Base-by-base conservation (phyloP, 768 basidiomycete species). In the Mycena sanguinolenta region DNA sequence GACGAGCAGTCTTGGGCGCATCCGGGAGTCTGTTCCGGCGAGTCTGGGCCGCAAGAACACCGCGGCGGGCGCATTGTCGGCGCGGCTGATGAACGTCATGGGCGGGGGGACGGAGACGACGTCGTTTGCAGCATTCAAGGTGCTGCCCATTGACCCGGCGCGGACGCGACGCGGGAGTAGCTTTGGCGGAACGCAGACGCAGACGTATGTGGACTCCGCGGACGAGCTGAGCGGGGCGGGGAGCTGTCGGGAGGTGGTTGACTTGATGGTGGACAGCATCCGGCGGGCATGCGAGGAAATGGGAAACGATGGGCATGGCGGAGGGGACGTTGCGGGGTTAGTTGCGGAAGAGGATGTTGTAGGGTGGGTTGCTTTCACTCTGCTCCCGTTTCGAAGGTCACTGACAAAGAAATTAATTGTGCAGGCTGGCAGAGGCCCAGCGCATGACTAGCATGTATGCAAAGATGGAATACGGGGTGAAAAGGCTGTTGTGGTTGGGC, bases 401-500 rank as follows among this genome's bases (percentile, higher is more conserved):
- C 64, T 75, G 58, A 72, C 65, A 61, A 27, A 55, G n/a, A 28
- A n/a, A 63, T 44, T 59, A 17, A 64, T n/a, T 67, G 44, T 67
- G 57, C 73, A 96, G 95, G 75, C 78, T 96, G 73, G 86, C 87
- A 9, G 95, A 98, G 74, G 97, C 97, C 2, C 91, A 92, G 78
- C 86, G 89, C 63, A 91, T 92, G 84, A 98, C 95, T 3, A 94
- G 91, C 70, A 84, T 97, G 73, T 93, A 95, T 79, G 89, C 95
- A 17, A 95, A 96, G 82, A 92, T 97, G 90, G 96, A 98, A 77
- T 95, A 97, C 78, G 95, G 94, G 0, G 86, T 98, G 59, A 98
- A 97, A 85, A 85, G 95, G 72, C 82, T 97, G 77, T 80, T 97
- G 68, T 97, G 96, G 96, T 80, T 97, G 57, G 94, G 95, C 58